Evolutionary conservation across 306 rosid genomes (phyloP), one percentile per base, ranked within the genome.

Genomic region (Cucurbita maxima): DNA sequence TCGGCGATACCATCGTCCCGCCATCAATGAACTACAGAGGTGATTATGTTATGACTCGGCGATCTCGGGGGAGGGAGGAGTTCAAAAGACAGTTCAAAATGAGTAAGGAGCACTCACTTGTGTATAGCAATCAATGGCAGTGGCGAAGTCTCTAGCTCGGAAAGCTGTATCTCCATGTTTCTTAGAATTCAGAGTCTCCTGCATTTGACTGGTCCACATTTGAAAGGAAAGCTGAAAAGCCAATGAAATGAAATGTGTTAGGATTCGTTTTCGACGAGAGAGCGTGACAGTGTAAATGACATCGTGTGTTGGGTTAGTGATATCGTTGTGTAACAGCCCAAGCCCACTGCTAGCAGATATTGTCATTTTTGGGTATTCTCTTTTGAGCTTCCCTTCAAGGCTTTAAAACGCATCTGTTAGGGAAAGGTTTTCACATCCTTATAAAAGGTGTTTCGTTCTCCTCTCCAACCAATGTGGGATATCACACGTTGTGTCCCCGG

Each of bases 1-100:
- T 90, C 4, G 99, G 99, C 8, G 99, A 94, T 20, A 90, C 88
- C 99, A 94, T 91, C 2, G 97, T 94, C 72, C 99, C 99, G 34
- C 96, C 89, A 45, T 90, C 96, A 10, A 94, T 89, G 86, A 94
- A 94, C 99, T 94, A 68, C 77, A 75, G 10, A 54, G n/a, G 2
- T 60, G 4, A 69, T 22, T 20, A 12, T 16, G 11, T 67, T 44
- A 67, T 12, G 14, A 51, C 40, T 57, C 7, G 0, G 25, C 1
- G 25, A 50, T 14, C 12, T 47, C 15, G 12, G 16, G 22, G 20
- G 5, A 47, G 63, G 45, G 67, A 30, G 67, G 30, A 38, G 72
- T 20, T 67, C 34, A 19, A 5, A n/a, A 40, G 8, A 67, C 10
- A 5, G 41, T 14, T 19, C 8, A 45, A 61, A 60, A 43, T 48